Percentiles rank a stretch among this genome's conserved stretches.
phyloP scores from a whole-genome alignment of 1,284 basidiomycete species.

The Cutaneotrichosporon cyanovorans region DNA sequence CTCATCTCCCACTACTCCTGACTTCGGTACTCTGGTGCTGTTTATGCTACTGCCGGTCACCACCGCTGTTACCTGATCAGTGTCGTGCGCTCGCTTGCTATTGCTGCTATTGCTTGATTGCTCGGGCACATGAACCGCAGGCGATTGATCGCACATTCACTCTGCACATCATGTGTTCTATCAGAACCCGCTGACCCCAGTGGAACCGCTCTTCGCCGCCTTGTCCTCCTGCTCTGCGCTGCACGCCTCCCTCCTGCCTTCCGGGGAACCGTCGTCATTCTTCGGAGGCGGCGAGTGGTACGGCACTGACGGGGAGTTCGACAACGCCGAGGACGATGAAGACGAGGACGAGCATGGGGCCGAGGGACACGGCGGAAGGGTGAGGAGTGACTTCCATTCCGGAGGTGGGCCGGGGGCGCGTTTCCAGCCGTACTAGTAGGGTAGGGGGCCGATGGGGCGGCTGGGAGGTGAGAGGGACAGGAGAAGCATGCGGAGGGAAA shows the following conservation, averaged over 20 bases:
- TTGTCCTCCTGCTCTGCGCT: constrained; percentile 82
- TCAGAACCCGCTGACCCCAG: constrained; percentile 51
- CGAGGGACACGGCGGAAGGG: constrained; percentile 62
- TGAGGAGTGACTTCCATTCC: constrained; percentile 82
- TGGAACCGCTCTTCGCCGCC: constrained; percentile 79
- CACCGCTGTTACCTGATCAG: too few species aligned
- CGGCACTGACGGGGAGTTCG: constrained; percentile 13
- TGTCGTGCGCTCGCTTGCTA: too few species aligned
- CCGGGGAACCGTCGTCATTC: constrained; percentile 46
- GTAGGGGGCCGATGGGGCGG: neutral
- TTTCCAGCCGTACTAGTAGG: constrained; percentile 72
- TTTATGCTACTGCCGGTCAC: too few species aligned
- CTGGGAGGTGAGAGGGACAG: constrained; percentile 11
- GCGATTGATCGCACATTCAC: too few species aligned
- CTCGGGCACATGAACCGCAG: too few species aligned
- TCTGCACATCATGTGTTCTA: too few species aligned
- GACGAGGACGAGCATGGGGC: constrained; percentile 46
- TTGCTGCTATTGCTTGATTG: too few species aligned
- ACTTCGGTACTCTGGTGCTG: too few species aligned
- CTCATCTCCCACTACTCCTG: too few species aligned
- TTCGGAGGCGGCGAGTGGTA: constrained; percentile 24
- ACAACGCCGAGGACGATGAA: constrained; percentile 17
- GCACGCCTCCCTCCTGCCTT: constrained; percentile 61
- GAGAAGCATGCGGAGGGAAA: neutral
- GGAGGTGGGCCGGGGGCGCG: constrained; percentile 54